Percentiles rank a stretch among this genome's conserved stretches.
phyloP scores from a whole-genome alignment of 2,329 filamentous ascomycete species.

The Elsinoe arachidis region DNA sequence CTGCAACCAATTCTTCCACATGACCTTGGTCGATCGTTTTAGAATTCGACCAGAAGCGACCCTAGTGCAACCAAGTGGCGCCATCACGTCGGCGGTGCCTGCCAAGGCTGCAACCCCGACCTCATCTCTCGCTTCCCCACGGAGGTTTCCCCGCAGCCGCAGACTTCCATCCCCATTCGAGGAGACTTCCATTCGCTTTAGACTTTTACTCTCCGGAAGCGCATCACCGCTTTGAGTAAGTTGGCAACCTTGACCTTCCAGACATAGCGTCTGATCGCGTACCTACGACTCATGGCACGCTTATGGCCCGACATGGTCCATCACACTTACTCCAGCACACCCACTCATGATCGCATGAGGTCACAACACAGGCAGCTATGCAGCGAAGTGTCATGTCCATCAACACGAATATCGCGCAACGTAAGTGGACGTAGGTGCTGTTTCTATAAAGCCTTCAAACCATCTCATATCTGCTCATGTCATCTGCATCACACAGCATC shows the following conservation, averaged over 20 bases:
- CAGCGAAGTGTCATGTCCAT: not conserved
- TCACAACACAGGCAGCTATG: not conserved
- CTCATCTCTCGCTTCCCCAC: slow-evolving; percentile 5
- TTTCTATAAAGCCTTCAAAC: not conserved
- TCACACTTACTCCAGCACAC: not conserved
- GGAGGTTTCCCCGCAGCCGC: not conserved
- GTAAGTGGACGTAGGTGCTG: not conserved
- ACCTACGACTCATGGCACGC: not conserved
- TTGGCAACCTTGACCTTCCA: not conserved
- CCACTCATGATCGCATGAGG: not conserved
- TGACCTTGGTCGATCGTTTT: not conserved
- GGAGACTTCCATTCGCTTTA: not conserved
- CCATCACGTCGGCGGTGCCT: slow-evolving; percentile 8
- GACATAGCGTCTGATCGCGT: not conserved
- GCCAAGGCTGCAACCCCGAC: slow-evolving; percentile 1
- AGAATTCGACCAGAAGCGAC: not conserved
- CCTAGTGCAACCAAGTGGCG: not conserved
- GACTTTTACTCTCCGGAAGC: not conserved
- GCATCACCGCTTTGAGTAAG: not conserved
- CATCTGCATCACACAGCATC: not conserved
- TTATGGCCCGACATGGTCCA: not conserved
- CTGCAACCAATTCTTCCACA: not conserved
- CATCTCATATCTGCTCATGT: not conserved
- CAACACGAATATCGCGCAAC: not conserved
- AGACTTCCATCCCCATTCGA: not conserved